These are phyloP conservation scores for Boletellus ananiceps DNA, from an alignment of 768 basidiomycete species.

Conservation along the genomic window DNA sequence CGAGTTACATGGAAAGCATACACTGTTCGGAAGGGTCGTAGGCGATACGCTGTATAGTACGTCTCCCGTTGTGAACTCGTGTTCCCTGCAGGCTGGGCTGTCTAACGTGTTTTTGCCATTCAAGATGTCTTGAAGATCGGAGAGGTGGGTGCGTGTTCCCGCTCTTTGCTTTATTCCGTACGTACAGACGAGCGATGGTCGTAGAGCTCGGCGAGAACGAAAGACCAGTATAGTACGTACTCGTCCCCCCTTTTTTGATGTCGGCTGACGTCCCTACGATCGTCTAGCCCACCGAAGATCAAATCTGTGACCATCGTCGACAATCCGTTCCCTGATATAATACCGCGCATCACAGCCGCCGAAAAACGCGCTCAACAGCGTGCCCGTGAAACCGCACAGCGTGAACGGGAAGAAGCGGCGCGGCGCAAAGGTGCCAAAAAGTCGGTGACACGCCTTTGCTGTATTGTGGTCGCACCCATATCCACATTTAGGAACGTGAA, in stretches of 20 bases:
- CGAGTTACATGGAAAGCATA: conserved; percentile 91
- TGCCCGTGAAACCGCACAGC: conserved; percentile 70
- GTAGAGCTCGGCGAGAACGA: conserved; percentile 71
- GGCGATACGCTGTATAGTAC: conserved; percentile 88
- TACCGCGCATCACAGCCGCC: conserved; percentile 92
- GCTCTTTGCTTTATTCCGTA: neutral
- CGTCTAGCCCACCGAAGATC: conserved; percentile 82
- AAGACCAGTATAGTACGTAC: conserved; percentile 72
- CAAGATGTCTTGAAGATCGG: conserved; percentile 90
- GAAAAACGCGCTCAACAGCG: conserved; percentile 82
- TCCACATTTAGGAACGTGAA: conserved; percentile 66
- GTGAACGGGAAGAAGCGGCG: conserved; percentile 72
- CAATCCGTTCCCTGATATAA: conserved; percentile 93
- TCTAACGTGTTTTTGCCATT: neutral
- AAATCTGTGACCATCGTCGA: conserved; percentile 79
- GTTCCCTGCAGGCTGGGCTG: neutral
- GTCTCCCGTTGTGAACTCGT: conserved; percentile 22
- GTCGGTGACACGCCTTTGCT: conserved; percentile 39
- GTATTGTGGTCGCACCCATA: neutral
- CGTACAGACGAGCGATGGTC: neutral
- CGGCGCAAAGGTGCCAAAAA: conserved; percentile 81
- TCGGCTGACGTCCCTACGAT: neutral
- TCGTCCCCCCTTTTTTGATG: neutral
- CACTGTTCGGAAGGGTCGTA: conserved; percentile 85
- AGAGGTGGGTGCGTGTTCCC: conserved; percentile 61